A percentile compares a stretch with the other conserved stretches of the same genome.
phyloP scores from a whole-genome alignment of 2,329 filamentous ascomycete genomes.

The Fusarium sp. region DNA sequence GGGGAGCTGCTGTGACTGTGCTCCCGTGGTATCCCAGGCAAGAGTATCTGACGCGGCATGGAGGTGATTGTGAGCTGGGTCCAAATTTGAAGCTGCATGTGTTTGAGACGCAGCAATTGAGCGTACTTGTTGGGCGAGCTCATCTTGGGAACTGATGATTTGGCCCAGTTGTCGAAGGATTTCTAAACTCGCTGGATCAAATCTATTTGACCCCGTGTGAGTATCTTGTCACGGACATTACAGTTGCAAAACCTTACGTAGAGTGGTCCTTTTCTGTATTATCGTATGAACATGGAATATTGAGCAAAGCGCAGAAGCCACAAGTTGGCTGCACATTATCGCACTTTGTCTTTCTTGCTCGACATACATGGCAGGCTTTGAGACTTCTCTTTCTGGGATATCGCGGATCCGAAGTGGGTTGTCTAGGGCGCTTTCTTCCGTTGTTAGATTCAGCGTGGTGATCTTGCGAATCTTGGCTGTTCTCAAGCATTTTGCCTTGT shows the following conservation, averaged over 20 bases:
- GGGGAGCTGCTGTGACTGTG: constrained; percentile 3
- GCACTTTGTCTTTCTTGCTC: constrained; percentile 52
- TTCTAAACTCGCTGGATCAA: constrained; percentile 51
- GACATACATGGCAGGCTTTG: constrained; percentile 52
- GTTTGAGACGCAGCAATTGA: constrained; percentile 21
- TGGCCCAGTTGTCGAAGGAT: constrained; percentile 46
- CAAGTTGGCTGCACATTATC: constrained; percentile 52
- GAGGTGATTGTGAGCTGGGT: background rate
- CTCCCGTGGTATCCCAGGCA: constrained; percentile 2
- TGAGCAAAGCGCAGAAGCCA: constrained; percentile 50
- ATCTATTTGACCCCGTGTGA: constrained; percentile 35
- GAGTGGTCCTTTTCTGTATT: constrained; percentile 44
- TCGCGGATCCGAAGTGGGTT: constrained; percentile 31
- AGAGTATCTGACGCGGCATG: background rate
- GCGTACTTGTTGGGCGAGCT: constrained; percentile 29
- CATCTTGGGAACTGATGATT: constrained; percentile 38
- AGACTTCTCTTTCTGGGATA: constrained; percentile 50
- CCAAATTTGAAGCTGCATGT: background rate
- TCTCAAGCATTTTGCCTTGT: background rate
- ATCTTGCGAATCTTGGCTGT: background rate
- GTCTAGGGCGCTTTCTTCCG: constrained; percentile 30
- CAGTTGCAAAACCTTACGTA: constrained; percentile 26
- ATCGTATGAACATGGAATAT: constrained; percentile 50
- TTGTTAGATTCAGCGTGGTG: constrained; percentile 2
- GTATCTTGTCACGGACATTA: accelerated